Percentiles rank a stretch among this genome's conserved stretches.
Conservation (phyloP, 2,329 filamentous ascomycete genomes). For the Penicillium oxalicum region DNA sequence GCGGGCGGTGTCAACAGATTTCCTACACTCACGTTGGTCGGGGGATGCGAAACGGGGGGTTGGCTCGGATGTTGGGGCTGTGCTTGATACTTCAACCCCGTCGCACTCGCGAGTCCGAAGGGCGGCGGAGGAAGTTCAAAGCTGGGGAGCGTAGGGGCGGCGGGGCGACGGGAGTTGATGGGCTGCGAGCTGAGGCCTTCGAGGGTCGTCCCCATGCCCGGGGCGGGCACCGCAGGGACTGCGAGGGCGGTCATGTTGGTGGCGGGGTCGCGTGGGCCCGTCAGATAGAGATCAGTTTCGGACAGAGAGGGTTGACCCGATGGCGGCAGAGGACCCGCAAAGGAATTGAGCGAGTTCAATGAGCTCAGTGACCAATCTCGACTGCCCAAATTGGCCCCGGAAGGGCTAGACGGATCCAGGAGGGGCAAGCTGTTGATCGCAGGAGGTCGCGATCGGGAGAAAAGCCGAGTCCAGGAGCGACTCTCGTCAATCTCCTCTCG, state of each 20-base stretch:
- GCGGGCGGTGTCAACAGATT: constrained; percentile 58
- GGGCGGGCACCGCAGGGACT: constrained; percentile 52
- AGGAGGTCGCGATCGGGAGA: constrained; percentile 23
- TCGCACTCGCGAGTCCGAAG: constrained; percentile 38
- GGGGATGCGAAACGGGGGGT: constrained; percentile 31
- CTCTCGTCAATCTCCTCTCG: constrained; percentile 7
- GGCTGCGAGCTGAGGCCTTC: constrained; percentile 58
- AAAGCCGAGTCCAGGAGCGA: constrained; percentile 6
- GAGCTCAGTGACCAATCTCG: constrained; percentile 42
- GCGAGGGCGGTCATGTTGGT: constrained; percentile 59
- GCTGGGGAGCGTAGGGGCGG: constrained; percentile 60
- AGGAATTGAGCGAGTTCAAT: constrained; percentile 31
- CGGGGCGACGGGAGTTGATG: constrained; percentile 65
- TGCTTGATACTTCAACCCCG: constrained; percentile 47
- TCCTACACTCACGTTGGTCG: constrained; percentile 51
- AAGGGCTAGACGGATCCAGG: constrained; percentile 46
- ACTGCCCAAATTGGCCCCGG: constrained; percentile 44
- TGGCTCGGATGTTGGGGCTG: constrained; percentile 25
- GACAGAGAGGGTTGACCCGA: constrained; percentile 27
- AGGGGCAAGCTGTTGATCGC: constrained; percentile 39
- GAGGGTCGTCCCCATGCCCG: constrained; percentile 57
- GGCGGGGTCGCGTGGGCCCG: constrained; percentile 39
- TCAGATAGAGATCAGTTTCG: constrained; percentile 37
- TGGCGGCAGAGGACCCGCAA: constrained; percentile 8
- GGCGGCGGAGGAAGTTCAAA: constrained; percentile 63